A percentile compares a stretch with the other conserved stretches of the same genome.
phyloP scores from a whole-genome alignment of 768 basidiomycete genomes.

The Macrolepiota dolichaula region DNA sequence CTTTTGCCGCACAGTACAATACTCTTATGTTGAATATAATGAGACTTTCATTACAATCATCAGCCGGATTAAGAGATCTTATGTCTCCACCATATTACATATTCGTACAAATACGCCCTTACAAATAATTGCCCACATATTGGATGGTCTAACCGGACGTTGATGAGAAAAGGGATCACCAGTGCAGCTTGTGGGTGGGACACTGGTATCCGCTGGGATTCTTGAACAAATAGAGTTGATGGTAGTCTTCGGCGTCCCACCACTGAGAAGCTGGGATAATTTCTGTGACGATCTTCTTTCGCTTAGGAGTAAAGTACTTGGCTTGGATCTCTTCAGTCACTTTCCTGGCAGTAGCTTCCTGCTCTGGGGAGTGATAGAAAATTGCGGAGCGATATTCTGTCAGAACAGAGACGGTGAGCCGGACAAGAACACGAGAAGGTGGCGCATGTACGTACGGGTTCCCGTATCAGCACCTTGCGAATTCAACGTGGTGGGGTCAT shows the following conservation, averaged over 20 bases:
- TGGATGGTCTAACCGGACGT: background rate
- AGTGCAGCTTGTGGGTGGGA: conserved; percentile 81
- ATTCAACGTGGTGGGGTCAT: conserved; percentile 86
- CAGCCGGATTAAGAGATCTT: background rate
- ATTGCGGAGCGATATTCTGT: conserved; percentile 93
- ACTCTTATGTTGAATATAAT: background rate
- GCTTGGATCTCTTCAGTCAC: conserved; percentile 83
- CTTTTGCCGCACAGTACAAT: background rate
- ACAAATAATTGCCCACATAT: background rate
- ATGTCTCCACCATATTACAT: background rate
- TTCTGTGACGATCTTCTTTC: conserved; percentile 73
- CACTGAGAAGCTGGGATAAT: conserved; percentile 69
- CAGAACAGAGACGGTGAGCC: background rate
- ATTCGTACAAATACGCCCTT: background rate
- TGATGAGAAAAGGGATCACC: conserved; percentile 39
- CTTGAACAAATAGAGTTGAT: conserved; percentile 80
- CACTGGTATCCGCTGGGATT: conserved; percentile 91
- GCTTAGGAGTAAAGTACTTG: conserved; percentile 74
- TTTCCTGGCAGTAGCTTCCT: conserved; percentile 64
- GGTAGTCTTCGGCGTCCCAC: conserved; percentile 83
- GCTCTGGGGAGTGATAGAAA: conserved; percentile 75
- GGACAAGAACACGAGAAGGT: background rate
- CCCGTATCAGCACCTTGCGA: conserved; percentile 77
- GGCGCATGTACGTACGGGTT: conserved; percentile 54
- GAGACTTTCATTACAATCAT: background rate